Base-by-base conservation (phyloP, 768 basidiomycete genomes). In the Chalciporus sphaerocephalus region DNA sequence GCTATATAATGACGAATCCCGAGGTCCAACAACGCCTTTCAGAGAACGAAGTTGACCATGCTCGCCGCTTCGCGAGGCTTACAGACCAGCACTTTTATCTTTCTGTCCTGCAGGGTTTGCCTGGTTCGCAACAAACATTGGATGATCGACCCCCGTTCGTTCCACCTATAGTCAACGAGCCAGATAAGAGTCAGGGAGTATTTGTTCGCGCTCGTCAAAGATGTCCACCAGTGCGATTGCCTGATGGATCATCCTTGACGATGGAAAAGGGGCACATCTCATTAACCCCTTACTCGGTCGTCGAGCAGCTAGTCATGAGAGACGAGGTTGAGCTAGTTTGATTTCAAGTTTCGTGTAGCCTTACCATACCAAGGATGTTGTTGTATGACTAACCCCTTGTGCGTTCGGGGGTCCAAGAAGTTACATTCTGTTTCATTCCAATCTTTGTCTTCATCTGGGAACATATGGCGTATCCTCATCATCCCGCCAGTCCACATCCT, bases 191-290 rank as follows among this genome's bases (percentile, higher is more conserved):
- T 3, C 73, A 75, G 0, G 83, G 90, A 0, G 90, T 96, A 0
- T 89, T 95, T 58, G 82, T 87, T 2, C 87, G 84, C 59, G 92
- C 91, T 13, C 71, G 83, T 20, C 72, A 75, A 50, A 74, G 75
- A 45, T 94, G 88, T 68, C 80, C 81, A 8, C 79, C 76, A 4
- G 72, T 84, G 46, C 71, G 71, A 40, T 61, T 85, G n/a, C 85
- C 83, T 7, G 84, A 87, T 48, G 90, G 90, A 21, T 76, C 81
- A 25, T 68, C 76, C 24, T 63, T 92, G 45, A 80, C 86, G 28
- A 80, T 95, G 74, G 73, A 79, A 41, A 86, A 85, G 56, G 90
- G 85, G 8, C 84, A 89, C 48, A 90, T 93, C 45, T 86, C 89
- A 33, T 59, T 95, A 15, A 75, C 87, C 15, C 85, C 83, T 17